phyloP scores from a whole-genome alignment of 2,329 filamentous ascomycete species.

The Aspergillus fumigatus region DNA sequence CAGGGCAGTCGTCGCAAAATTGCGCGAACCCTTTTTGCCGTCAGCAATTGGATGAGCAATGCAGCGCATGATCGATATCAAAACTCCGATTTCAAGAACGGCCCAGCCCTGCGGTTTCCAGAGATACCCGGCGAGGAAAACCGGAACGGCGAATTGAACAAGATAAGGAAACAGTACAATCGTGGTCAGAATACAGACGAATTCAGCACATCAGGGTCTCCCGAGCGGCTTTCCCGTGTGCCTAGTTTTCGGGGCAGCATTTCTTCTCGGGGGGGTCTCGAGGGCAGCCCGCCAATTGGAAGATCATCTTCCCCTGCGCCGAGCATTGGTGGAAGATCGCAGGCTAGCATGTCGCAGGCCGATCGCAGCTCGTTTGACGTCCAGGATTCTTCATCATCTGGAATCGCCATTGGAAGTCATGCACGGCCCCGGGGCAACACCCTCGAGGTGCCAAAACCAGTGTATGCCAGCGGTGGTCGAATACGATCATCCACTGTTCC shows the following conservation, averaged over 20 bases:
- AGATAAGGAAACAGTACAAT: slow-evolving; percentile 36
- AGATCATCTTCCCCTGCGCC: background rate
- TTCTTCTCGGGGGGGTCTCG: background rate
- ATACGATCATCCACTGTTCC: background rate
- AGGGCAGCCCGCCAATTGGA: background rate
- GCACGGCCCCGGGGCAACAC: background rate
- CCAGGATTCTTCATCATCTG: background rate
- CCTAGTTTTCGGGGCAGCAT: background rate
- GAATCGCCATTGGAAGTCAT: background rate
- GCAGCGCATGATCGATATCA: slow-evolving; percentile 48
- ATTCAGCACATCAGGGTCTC: background rate
- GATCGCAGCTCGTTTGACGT: background rate
- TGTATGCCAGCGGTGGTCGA: background rate
- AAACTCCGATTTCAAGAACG: slow-evolving; percentile 45
- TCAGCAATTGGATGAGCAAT: background rate
- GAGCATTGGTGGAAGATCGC: background rate
- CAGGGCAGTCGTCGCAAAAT: background rate
- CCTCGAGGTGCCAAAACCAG: background rate
- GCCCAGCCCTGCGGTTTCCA: slow-evolving; percentile 50
- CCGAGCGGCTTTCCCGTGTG: background rate
- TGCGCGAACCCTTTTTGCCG: background rate
- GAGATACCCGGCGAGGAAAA: slow-evolving; percentile 51
- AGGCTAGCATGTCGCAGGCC: background rate
- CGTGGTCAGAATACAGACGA: background rate
- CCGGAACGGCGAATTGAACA: slow-evolving; percentile 40